Evolutionary conservation across 148 eudicot species (phyloP), one percentile per base, ranked within the genome.

Genomic region (Oxyria digyna): DNA sequence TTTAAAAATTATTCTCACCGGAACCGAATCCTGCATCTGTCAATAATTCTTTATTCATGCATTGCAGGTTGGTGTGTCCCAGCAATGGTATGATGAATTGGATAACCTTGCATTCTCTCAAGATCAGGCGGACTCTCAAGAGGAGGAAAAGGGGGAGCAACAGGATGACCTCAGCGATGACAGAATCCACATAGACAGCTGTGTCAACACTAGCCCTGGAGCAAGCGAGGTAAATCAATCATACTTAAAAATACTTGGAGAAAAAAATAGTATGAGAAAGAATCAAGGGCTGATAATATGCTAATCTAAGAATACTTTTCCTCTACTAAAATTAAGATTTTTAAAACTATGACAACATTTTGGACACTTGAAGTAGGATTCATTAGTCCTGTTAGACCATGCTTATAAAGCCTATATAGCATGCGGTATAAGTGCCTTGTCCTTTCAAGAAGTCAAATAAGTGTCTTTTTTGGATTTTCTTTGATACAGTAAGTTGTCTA

Each of bases 31-130:
- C n/a, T n/a, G n/a, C n/a, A n/a, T n/a, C n/a, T 32, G 15, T 31
- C 41, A 17, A 13, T 12, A 66, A 20, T 21, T 18, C 20, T 31
- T 18, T 13, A 14, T 13, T 29, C n/a, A 27, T 26, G 70, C 45
- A 50, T 84, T 12, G 69, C 86, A 93, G 98, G 87, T 82, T 49
- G 95, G 96, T 72, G 76, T 62, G 45, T 79, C 96, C 40, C 98
- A 93, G 67, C 85, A 87, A 81, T 93, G 91, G 91, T 93, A 93
- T 69, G 91, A 94, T 80, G 96, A 94, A 55, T 69, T 94, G 62
- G 98, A 94, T 69, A 74, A 67, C 69, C 85, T 86, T 69, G 84
- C 81, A 55, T 81, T 80, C 46, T 62, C 74, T 15, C 52, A 76
- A 13, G 79, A 71, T 29, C 73, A 78, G 29, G 85, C 82, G 76